A percentile compares a stretch with the other conserved stretches of the same genome.
Evolutionary conservation across 495 filamentous ascomycete species (phyloP).

Genomic region (Penicillium herquei): DNA sequence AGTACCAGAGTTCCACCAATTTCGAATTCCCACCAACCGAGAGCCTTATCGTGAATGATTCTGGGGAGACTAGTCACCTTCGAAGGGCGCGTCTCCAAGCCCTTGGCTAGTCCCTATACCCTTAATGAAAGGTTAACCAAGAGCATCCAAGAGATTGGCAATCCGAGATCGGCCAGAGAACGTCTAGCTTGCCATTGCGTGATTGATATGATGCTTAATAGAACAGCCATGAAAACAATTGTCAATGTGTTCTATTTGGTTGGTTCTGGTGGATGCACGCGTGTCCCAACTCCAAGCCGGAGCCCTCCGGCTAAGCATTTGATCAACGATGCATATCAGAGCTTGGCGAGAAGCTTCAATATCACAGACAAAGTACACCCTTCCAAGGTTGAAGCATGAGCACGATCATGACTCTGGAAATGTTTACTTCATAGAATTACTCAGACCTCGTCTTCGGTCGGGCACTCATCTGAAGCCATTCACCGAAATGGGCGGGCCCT

Average conservation of each 20-base stretch:
- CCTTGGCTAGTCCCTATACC: neutral
- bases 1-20: neutral
- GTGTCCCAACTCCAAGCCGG: neutral
- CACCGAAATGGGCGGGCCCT: neutral
- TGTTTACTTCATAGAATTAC: too few relatives aligned
- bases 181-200: neutral
- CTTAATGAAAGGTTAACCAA: neutral
- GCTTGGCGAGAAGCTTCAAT: neutral
- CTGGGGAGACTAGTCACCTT: neutral
- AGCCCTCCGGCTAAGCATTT: constrained; percentile 1
- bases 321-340: neutral
- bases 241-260: neutral
- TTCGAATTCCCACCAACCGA: neutral
- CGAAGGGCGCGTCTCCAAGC: constrained; percentile 1
- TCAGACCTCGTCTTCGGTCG: neutral
- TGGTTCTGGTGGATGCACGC: neutral
- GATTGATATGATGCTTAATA: neutral
- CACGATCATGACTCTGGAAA: too few relatives aligned
- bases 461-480: neutral
- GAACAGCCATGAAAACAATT: neutral
- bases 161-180: neutral
- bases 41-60: neutral
- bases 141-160: neutral
- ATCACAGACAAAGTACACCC: neutral
- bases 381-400: neutral